phyloP scores from a whole-genome alignment of 1,284 basidiomycete genomes.

The Cutaneotrichosporon spelunceum region DNA sequence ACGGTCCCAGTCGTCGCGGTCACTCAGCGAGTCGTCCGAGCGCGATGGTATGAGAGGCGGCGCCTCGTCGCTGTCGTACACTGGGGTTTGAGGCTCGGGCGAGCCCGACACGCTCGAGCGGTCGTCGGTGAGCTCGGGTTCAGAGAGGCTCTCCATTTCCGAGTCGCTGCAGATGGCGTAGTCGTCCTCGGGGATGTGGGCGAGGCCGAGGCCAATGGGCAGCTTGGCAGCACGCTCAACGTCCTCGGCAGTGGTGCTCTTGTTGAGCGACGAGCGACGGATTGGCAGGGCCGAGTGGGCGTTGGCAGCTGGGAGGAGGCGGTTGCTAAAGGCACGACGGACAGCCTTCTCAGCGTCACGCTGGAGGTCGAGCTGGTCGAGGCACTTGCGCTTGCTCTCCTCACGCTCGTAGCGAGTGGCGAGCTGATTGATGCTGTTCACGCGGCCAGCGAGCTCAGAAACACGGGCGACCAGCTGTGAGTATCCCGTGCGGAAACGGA shows the following conservation, averaged over 20 bases:
- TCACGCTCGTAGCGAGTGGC: constrained; percentile 43
- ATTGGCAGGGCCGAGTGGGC: constrained; percentile 22
- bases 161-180: constrained; percentile 15
- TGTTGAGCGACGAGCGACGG: constrained; percentile 31
- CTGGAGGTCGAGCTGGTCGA: constrained; percentile 45
- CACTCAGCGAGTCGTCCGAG: constrained; percentile 19
- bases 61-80: constrained; percentile 14
- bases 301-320: constrained; percentile 19
- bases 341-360: constrained; percentile 41
- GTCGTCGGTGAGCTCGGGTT: constrained; percentile 23
- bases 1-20: constrained; percentile 18
- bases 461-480: constrained; percentile 37
- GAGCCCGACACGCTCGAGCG: constrained; percentile 14
- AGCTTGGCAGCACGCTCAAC: constrained; percentile 11
- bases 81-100: constrained; percentile 22
- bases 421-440: constrained; percentile 41
- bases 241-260: constrained; percentile 32
- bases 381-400: constrained; percentile 46
- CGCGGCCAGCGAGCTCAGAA: constrained; percentile 37
- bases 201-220: constrained; percentile 4
- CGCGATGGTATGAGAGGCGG: constrained; percentile 13
- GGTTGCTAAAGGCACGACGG: constrained; percentile 43
- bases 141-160: constrained; percentile 14
- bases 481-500: constrained; percentile 34
- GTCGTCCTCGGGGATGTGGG: constrained; percentile 16